A percentile compares a stretch with the other conserved stretches of the same genome.
These are phyloP conservation scores for Lupinus albus DNA, from an alignment of 306 rosid species.

Conservation along the genomic window DNA sequence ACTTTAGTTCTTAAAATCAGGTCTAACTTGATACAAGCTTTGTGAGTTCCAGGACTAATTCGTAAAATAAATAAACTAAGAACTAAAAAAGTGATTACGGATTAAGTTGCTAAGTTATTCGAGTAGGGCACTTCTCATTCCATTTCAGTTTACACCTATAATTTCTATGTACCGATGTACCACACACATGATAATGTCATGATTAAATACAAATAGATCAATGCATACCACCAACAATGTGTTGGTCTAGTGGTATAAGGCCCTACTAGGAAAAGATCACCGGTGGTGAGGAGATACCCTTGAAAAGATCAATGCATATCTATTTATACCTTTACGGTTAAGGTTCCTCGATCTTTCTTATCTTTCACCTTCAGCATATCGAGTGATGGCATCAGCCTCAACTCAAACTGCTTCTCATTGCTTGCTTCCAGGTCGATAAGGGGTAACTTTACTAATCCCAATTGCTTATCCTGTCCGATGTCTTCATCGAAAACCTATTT, in stretches of 20 bases:
- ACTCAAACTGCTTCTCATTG: conserved; percentile 60
- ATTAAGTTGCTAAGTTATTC: too few relatives aligned
- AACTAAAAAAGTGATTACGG: too few relatives aligned
- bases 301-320: not conserved
- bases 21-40: not conserved
- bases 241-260: too few relatives aligned
- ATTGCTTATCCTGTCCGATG: conserved; percentile 91
- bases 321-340: conserved; percentile 63
- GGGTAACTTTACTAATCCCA: conserved; percentile 75
- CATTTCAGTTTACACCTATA: too few relatives aligned
- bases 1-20: not conserved
- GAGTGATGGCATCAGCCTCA: conserved; percentile 81
- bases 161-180: too few relatives aligned
- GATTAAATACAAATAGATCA: not conserved
- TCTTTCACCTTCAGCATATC: conserved; percentile 90
- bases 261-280: too few relatives aligned
- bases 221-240: too few relatives aligned
- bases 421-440: conserved; percentile 67
- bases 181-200: not conserved
- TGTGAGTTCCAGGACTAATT: not conserved
- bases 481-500: conserved; percentile 83
- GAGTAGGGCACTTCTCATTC: too few relatives aligned
- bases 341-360: conserved; percentile 89
- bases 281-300: too few relatives aligned
- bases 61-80: too few relatives aligned